These are phyloP conservation scores for Heterobasidion irregulare DNA, from an alignment of 1,284 basidiomycete genomes.

Conservation along the genomic window DNA sequence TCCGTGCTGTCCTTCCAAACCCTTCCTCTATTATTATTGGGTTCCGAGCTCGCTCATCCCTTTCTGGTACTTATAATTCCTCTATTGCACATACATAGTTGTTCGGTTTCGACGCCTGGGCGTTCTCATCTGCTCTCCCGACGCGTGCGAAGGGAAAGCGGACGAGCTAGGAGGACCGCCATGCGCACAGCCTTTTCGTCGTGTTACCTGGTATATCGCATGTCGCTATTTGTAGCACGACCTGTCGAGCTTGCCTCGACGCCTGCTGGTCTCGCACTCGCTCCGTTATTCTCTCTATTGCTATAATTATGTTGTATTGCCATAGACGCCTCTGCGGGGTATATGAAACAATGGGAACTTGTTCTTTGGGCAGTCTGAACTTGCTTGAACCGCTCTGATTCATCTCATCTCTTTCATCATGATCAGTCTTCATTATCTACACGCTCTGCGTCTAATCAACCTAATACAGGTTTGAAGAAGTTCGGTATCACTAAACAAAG, in stretches of 20 bases:
- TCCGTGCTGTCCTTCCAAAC: background rate
- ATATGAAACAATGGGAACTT: background rate
- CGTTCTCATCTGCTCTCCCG: constrained; percentile 12
- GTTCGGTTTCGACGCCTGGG: constrained; percentile 15
- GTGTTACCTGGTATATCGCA: constrained; percentile 15
- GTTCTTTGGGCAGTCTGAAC: background rate
- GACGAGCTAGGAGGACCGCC: constrained; percentile 12
- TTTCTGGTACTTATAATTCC: constrained; percentile 3
- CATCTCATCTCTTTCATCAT: too few species aligned
- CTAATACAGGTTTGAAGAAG: too few species aligned
- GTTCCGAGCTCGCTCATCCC: background rate
- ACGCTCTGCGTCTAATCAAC: too few species aligned
- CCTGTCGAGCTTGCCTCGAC: constrained; percentile 8
- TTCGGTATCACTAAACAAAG: too few species aligned
- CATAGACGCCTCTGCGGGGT: background rate
- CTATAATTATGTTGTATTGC: background rate
- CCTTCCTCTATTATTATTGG: background rate
- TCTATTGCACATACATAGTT: background rate
- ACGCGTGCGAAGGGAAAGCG: constrained; percentile 15
- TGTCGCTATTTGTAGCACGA: constrained; percentile 5
- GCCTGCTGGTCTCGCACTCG: background rate
- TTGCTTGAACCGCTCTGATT: too few species aligned
- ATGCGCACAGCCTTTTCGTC: background rate
- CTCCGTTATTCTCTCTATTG: background rate
- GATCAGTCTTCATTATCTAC: too few species aligned